Evolutionary conservation across 164 flowering plant species (phyloP).

Genomic region (Stephania japonica): DNA sequence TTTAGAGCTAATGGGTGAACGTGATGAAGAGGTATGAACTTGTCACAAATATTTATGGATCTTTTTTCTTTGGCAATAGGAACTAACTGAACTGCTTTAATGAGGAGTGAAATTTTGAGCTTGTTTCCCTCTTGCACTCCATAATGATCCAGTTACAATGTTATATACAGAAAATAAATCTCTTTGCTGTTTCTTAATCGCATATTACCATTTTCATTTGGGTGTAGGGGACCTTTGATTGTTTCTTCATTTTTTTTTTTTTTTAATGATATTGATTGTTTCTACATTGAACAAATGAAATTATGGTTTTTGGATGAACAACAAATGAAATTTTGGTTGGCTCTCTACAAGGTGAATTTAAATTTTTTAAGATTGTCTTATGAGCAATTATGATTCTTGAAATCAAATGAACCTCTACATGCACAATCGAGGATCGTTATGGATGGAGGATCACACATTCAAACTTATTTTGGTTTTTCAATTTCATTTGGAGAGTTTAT

Average conservation of each 20-base stretch:
- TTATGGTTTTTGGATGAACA: too few relatives aligned
- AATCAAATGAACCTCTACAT: neutral
- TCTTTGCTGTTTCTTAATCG: neutral
- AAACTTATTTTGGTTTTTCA: neutral
- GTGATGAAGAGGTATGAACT: slow-evolving; percentile 92
- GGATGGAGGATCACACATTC: too few relatives aligned
- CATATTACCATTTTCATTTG: neutral
- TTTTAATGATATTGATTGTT: too few relatives aligned
- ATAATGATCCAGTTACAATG: neutral
- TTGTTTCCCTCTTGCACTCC: neutral
- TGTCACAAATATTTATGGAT: neutral
- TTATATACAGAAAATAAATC: neutral
- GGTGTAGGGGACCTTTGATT: neutral
- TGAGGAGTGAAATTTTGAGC: neutral
- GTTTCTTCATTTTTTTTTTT: too few relatives aligned
- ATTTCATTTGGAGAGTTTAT: too few relatives aligned
- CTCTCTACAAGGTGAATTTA: neutral
- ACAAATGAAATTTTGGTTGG: too few relatives aligned
- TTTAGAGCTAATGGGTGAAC: slow-evolving; percentile 98
- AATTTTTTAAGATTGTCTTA: neutral
- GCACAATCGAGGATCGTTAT: neutral
- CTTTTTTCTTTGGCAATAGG: neutral
- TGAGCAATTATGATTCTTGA: neutral
- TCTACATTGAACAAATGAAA: too few relatives aligned
- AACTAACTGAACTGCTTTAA: neutral